Base-by-base conservation (phyloP, 352 stramenopile species). In the Globisporangium parvum region DNA sequence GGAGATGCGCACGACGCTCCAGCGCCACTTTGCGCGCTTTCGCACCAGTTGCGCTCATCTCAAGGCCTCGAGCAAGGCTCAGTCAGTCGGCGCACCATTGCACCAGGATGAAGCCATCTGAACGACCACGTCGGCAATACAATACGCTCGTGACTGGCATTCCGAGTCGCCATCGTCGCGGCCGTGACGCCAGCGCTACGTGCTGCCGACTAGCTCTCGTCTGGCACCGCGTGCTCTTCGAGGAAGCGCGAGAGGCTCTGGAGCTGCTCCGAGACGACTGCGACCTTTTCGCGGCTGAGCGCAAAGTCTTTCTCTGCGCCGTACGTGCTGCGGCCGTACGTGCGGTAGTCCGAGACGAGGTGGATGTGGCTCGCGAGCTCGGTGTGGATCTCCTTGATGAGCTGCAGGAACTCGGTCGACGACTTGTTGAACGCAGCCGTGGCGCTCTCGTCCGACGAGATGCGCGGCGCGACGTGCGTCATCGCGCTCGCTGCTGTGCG, bases 331-430 rank as follows among this genome's bases (percentile, higher is more conserved):
- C 84, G 81, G 26, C 77, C 80, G 60, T 85, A 94, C 14, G 71
- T 85, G 51, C 84, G 84, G 62, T 94, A 94, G 66, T 94, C 80
- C 49, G 80, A 86, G 33, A 94, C 84, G 18, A 94, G 60, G 66
- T 94, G 84, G 58, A 91, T 87, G 63, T 94, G 80, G 63, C 74
- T 77, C 17, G 81, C 84, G 20, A 94, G 70, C 57, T 94, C 84
- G 8, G 75, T 73, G 70, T 94, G 84, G 57, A 94, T 88, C 61
- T 91, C 80, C 53, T 86, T 79, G n/a, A 94, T 74, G 46, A 92
- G 75, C 69, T 92, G 84, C 55, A 94, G 65, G 64, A 94, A 94
- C 59, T 92, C 81, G 44, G 78, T 90, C 58, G 81, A 88, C 21
- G 84, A 62, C 51, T 73, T 69, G 62, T 85, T 89, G 62, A 94